Evolutionary conservation across 768 basidiomycete genomes (phyloP).

Genomic region (Sistotremastrum suecicum): DNA sequence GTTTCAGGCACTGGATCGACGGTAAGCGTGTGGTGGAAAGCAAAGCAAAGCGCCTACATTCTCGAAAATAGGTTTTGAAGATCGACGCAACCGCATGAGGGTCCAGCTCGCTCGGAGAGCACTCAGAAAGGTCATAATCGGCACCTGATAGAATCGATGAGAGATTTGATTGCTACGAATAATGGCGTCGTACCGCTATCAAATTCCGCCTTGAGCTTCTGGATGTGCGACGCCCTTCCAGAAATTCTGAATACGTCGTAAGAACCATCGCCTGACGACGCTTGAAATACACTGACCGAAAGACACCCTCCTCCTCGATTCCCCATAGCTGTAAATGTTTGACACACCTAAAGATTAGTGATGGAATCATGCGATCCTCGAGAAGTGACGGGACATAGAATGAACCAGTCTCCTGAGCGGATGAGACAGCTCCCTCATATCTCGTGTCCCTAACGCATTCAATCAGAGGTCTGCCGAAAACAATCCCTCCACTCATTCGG

Average conservation of each 20-base stretch:
- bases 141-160: slow-evolving; percentile 35
- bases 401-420: neutral
- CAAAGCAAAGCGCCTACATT: slow-evolving; percentile 44
- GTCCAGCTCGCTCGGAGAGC: slow-evolving; percentile 76
- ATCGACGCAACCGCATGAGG: slow-evolving; percentile 89
- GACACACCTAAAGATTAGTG: slow-evolving; percentile 66
- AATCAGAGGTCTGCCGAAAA: slow-evolving; percentile 53
- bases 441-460: slow-evolving; percentile 39
- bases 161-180: neutral
- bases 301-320: slow-evolving; percentile 73
- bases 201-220: slow-evolving; percentile 64
- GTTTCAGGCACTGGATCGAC: slow-evolving; percentile 65
- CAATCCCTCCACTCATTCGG: slow-evolving; percentile 25
- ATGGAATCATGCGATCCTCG: slow-evolving; percentile 47
- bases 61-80: slow-evolving; percentile 86
- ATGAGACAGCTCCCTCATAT: too few relatives aligned
- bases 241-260: slow-evolving; percentile 40
- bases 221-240: slow-evolving; percentile 71
- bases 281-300: slow-evolving; percentile 40
- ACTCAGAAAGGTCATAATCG: slow-evolving; percentile 71
- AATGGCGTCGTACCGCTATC: slow-evolving; percentile 42
- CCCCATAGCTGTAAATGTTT: slow-evolving; percentile 78
- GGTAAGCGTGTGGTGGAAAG: slow-evolving; percentile 1
- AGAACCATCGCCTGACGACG: slow-evolving; percentile 3
- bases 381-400: slow-evolving; percentile 13